Evolutionary conservation across 2,329 filamentous ascomycete genomes (phyloP).

Genomic region (Aspergillus aculeatus): DNA sequence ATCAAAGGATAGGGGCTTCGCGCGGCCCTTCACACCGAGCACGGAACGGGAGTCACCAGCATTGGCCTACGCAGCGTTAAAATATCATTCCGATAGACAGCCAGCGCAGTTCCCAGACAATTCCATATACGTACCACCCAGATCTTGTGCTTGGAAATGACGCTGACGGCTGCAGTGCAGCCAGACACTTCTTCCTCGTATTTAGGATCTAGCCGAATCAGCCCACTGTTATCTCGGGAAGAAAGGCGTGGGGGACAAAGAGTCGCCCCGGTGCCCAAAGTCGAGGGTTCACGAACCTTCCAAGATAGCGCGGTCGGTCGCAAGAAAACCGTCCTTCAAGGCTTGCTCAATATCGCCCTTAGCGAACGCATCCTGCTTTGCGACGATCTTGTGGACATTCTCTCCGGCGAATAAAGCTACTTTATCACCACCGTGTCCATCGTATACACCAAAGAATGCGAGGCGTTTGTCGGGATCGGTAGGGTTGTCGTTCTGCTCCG

Average conservation of each 20-base stretch:
- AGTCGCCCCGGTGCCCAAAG: neutral
- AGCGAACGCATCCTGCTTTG: slow-evolving; percentile 93
- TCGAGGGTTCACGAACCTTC: slow-evolving; percentile 65
- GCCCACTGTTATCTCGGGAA: slow-evolving; percentile 10
- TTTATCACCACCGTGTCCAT: slow-evolving; percentile 95
- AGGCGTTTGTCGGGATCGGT: slow-evolving; percentile 69
- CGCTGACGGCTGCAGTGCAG: slow-evolving; percentile 88
- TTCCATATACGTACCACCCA: slow-evolving; percentile 72
- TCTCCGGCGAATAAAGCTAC: slow-evolving; percentile 91
- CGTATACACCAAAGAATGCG: slow-evolving; percentile 97
- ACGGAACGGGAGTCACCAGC: slow-evolving; percentile 95
- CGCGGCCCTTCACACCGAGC: slow-evolving; percentile 91
- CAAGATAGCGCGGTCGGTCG: slow-evolving; percentile 91
- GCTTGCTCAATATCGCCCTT: slow-evolving; percentile 90
- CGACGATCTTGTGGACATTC: slow-evolving; percentile 88
- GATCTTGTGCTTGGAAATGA: slow-evolving; percentile 89
- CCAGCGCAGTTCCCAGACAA: neutral
- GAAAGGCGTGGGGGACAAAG: neutral
- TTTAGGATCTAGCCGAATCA: slow-evolving; percentile 69
- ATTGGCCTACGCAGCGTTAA: slow-evolving; percentile 68
- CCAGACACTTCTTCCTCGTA: slow-evolving; percentile 98
- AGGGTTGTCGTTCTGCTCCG: slow-evolving; percentile 53
- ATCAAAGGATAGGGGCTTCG: slow-evolving; percentile 97
- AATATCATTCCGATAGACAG: slow-evolving; percentile 16
- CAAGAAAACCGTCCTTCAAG: slow-evolving; percentile 94